Conservation (phyloP, 345 rosid genomes). For the Euphorbia lathyris region DNA sequence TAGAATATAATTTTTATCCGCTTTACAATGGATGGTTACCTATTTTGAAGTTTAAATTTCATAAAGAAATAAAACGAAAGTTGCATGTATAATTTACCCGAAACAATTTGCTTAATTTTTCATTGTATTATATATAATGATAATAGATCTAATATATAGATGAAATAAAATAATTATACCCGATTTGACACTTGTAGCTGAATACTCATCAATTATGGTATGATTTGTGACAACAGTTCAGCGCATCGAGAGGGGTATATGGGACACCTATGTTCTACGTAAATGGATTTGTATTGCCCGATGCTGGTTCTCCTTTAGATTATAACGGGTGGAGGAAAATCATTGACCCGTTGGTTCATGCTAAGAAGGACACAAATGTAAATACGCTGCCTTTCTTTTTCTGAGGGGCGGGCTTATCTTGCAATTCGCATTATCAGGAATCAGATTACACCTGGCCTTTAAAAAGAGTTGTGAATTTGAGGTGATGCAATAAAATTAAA, state of each 20-base stretch:
- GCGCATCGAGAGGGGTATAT: conserved; percentile 64
- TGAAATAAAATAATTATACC: too few species aligned
- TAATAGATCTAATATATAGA: too few species aligned
- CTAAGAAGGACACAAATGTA: conserved; percentile 15
- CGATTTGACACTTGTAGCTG: too few species aligned
- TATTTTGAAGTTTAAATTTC: too few species aligned
- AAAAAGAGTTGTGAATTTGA: not conserved
- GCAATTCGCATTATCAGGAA: not conserved
- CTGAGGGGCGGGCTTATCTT: not conserved
- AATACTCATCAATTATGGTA: too few species aligned
- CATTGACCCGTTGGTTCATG: conserved; percentile 52
- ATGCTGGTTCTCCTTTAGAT: conserved; percentile 43
- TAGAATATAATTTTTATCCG: too few species aligned
- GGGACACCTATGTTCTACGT: conserved; percentile 68
- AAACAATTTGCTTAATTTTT: too few species aligned
- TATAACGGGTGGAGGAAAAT: conserved; percentile 56
- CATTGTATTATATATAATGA: too few species aligned
- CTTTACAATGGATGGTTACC: too few species aligned
- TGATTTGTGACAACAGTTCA: conserved; percentile 53
- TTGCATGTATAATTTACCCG: too few species aligned
- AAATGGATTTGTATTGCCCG: conserved; percentile 70
- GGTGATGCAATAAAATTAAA: not conserved
- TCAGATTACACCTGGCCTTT: not conserved
- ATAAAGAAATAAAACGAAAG: too few species aligned
- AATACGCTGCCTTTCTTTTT: conserved; percentile 6